Evolutionary conservation across 2,329 filamentous ascomycete genomes (phyloP).

Genomic region (Macroventuria anomochaeta): DNA sequence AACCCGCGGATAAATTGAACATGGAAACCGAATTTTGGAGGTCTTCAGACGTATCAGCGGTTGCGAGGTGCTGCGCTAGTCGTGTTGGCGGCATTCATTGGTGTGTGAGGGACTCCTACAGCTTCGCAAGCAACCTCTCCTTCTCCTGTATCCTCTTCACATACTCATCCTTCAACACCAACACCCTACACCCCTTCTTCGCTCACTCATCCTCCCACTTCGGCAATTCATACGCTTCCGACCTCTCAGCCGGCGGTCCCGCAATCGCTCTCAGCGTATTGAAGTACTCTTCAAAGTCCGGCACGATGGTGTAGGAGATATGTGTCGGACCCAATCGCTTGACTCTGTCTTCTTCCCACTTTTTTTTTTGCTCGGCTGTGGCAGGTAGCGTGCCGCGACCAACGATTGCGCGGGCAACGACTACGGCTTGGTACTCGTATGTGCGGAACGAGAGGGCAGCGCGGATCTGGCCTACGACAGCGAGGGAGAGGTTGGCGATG

Average conservation of each 20-base stretch:
- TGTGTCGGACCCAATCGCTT: constrained; percentile 60
- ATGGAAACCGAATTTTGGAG: too few species aligned
- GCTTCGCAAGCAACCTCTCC: background rate
- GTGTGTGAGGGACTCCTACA: background rate
- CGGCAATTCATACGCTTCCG: constrained; percentile 11
- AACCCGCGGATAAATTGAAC: too few species aligned
- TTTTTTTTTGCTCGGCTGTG: constrained; percentile 53
- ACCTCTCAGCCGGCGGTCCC: constrained; percentile 2
- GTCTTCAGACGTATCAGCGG: too few species aligned
- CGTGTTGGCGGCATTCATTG: too few species aligned
- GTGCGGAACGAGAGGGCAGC: constrained; percentile 67
- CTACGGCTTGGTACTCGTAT: constrained; percentile 72
- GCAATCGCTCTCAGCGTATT: constrained; percentile 55
- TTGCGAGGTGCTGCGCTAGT: too few species aligned
- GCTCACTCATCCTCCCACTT: constrained; percentile 4
- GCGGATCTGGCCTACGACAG: constrained; percentile 64
- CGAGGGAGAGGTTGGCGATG: constrained; percentile 59
- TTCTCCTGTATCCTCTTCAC: background rate
- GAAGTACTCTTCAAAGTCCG: constrained; percentile 70
- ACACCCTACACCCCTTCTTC: constrained; percentile 6
- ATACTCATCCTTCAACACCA: constrained; percentile 13
- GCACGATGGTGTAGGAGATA: constrained; percentile 63
- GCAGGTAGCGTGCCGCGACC: constrained; percentile 61
- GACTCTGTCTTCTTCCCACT: constrained; percentile 62
- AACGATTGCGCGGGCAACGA: constrained; percentile 64